These are phyloP conservation scores for Phoenix dactylifera DNA, from an alignment of 176 grass and related monocot genomes.

Conservation along the genomic window DNA sequence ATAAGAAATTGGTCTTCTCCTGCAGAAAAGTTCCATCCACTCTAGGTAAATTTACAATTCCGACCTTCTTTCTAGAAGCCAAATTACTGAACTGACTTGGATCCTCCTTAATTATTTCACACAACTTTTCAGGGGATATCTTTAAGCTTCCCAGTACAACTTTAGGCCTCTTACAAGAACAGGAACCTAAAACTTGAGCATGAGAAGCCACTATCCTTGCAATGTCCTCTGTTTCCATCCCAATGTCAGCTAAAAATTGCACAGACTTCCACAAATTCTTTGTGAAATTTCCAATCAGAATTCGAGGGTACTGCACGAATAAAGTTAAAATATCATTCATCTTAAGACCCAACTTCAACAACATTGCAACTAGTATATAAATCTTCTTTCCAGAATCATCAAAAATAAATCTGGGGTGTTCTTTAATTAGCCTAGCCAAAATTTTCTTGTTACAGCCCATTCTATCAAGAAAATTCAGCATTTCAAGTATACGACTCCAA, in stretches of 20 bases:
- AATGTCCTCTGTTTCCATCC: conserved; percentile 25
- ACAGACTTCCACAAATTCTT: conserved; percentile 32
- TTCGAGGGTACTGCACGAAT: conserved; percentile 28
- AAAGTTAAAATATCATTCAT: conserved; percentile 31
- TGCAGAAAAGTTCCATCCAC: conserved; percentile 26
- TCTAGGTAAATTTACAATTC: conserved; percentile 4
- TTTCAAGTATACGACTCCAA: conserved; percentile 36
- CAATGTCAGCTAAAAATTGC: conserved; percentile 25
- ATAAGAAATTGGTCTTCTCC: conserved; percentile 44
- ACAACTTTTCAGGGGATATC: conserved; percentile 23
- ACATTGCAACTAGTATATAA: conserved; percentile 35
- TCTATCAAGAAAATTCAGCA: conserved; percentile 41
- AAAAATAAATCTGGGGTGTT: conserved; percentile 46
- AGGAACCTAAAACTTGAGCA: conserved; percentile 38
- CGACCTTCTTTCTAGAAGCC: conserved; percentile 16
- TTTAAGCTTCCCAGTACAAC: conserved; percentile 22
- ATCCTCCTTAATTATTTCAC: conserved; percentile 45
- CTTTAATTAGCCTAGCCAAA: conserved; percentile 36
- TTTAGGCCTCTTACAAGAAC: conserved; percentile 29
- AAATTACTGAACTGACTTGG: conserved; percentile 35
- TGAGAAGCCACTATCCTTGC: conserved; percentile 18
- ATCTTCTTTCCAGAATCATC: conserved; percentile 48
- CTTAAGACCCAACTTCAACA: conserved; percentile 41
- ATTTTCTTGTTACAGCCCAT: conserved; percentile 27
- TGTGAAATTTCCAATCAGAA: conserved; percentile 31